Evolutionary conservation across 805 yeast species (phyloP), one percentile per base, ranked within the genome.

Genomic region (Starmerella khaoyaiensis): DNA sequence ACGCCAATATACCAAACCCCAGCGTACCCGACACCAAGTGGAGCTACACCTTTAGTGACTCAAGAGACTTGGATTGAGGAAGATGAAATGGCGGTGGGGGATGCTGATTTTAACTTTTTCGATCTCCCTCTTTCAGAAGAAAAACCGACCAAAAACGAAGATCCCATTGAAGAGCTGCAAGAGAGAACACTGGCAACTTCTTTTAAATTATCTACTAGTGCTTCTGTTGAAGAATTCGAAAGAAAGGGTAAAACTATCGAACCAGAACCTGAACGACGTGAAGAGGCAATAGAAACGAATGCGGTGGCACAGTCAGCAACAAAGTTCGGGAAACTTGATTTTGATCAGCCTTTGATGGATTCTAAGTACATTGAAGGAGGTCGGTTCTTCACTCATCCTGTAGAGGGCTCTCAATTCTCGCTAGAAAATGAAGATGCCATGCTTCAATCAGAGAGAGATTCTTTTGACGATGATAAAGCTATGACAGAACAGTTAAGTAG

Each of bases 341-440:
- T 77, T 15, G 78, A 82, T 37, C 75, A 74, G 39, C 69, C 71
- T 32, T 74, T 71, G 40, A 75, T 87, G 27, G 97, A 87, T 53
- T 74, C 79, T 39, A 87, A 87, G 52, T 87, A 87, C 51, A 76
- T 77, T 10, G 68, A 69, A 45, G 98, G 98, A 5, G 98, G 98
- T 2, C 79, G 86, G 52, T 87, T 80, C 53, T 84, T 75, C 53
- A 81, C n/a, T n/a, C n/a, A n/a, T n/a, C n/a, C n/a, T n/a, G n/a
- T n/a, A n/a, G n/a, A n/a, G n/a, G n/a, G n/a, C n/a, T n/a, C n/a
- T n/a, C n/a, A n/a, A n/a, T n/a, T n/a, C n/a, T n/a, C n/a, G n/a
- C n/a, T n/a, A n/a, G n/a, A n/a, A n/a, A n/a, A n/a, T n/a, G n/a
- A n/a, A n/a, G n/a, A n/a, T n/a, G n/a, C n/a, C n/a, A n/a, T n/a